phyloP scores from a whole-genome alignment of 179 eudicot genomes.

The Silene coronaria region DNA sequence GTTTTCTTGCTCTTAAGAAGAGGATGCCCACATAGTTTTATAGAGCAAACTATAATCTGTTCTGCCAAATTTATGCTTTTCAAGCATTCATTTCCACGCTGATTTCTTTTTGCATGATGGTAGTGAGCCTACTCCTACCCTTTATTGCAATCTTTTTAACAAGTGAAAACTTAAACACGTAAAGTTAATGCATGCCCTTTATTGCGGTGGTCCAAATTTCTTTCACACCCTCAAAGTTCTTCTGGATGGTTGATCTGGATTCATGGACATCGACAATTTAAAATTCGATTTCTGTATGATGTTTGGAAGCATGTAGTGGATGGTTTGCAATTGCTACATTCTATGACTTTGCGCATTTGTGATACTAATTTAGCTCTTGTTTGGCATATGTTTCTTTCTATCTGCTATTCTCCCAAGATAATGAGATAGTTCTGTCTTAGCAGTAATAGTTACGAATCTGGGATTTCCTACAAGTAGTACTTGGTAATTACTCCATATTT shows the following conservation, averaged over 20 bases:
- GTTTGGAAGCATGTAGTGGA: slow-evolving; percentile 1
- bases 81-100: not conserved
- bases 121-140: not conserved
- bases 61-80: not conserved
- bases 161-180: not conserved
- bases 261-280: not conserved
- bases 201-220: not conserved
- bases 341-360: not conserved
- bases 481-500: no score
- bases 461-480: not conserved
- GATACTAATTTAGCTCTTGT: not conserved
- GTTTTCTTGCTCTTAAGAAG: not conserved
- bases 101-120: no score
- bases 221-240: not conserved
- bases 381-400: not conserved
- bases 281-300: not conserved
- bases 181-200: not conserved
- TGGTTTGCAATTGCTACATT: not conserved
- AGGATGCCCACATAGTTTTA: not conserved
- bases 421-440: not conserved
- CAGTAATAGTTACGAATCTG: not conserved
- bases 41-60: not conserved
- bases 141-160: not conserved
- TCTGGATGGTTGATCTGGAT: not conserved
- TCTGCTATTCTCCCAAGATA: not conserved